Evolutionary conservation across 176 grass and related monocot genomes (phyloP).

Genomic region (Panicum miliaceum): DNA sequence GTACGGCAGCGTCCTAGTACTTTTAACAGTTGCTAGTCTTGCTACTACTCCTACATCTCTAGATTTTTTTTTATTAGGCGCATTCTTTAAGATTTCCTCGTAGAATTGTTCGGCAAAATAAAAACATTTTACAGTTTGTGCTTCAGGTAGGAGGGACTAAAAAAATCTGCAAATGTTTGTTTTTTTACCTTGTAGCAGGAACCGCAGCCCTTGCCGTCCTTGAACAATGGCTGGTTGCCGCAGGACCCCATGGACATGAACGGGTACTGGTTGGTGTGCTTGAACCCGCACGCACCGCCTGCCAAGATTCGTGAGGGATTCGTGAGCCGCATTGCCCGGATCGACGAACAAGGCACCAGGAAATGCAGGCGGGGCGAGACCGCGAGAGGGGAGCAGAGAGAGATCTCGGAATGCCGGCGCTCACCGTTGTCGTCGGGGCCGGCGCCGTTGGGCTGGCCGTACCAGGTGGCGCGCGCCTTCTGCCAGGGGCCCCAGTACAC

Average conservation of each 20-base stretch:
- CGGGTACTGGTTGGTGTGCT: slow-evolving; percentile 69
- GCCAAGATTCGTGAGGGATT: background rate
- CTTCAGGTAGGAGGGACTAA: background rate
- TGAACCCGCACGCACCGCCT: slow-evolving; percentile 93
- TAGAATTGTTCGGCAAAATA: background rate
- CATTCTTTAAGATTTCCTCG: background rate
- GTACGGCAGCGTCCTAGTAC: background rate
- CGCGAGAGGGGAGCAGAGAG: background rate
- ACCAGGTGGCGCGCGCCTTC: slow-evolving; percentile 79
- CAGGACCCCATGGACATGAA: slow-evolving; percentile 79
- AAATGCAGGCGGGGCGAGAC: background rate
- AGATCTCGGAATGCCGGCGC: slow-evolving; percentile 12
- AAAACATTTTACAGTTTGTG: background rate
- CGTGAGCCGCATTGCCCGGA: slow-evolving; percentile 46
- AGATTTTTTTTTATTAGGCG: background rate
- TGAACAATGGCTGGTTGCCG: slow-evolving; percentile 86
- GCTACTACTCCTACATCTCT: too few relatives aligned
- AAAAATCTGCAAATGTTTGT: background rate
- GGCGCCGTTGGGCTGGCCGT: slow-evolving; percentile 76
- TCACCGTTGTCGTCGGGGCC: slow-evolving; percentile 83
- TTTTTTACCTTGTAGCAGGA: slow-evolving; percentile 73
- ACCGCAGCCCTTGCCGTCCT: slow-evolving; percentile 84
- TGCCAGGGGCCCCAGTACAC: slow-evolving; percentile 54
- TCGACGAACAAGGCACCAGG: background rate
- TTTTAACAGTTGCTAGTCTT: slow-evolving; percentile 23